These are phyloP conservation scores for Bassia scoparia DNA, from an alignment of 148 eudicot genomes.

Conservation along the genomic window DNA sequence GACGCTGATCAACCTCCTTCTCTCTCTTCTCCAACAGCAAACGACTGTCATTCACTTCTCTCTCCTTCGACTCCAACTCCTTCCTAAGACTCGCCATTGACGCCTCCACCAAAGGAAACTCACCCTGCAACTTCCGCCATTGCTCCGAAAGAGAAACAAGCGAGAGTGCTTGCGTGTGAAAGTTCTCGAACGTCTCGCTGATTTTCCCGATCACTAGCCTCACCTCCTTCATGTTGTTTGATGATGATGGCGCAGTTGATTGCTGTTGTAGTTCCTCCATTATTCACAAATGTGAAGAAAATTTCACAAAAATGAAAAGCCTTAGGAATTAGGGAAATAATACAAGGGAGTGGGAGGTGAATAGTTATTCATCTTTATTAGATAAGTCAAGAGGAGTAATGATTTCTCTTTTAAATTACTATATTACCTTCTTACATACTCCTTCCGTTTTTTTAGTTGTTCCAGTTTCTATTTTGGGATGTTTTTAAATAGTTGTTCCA, in stretches of 20 bases:
- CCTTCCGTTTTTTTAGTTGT: too few relatives aligned
- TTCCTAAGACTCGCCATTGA: conserved; percentile 6
- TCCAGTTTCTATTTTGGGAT: too few relatives aligned
- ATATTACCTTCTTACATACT: too few relatives aligned
- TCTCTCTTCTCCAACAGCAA: not conserved
- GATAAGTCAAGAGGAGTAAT: too few relatives aligned
- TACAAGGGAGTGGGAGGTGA: too few relatives aligned
- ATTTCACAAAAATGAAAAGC: conserved; percentile 4
- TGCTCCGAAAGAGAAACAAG: conserved; percentile 16
- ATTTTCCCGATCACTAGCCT: conserved; percentile 4
- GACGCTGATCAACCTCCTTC: not conserved
- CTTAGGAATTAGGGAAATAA: too few relatives aligned
- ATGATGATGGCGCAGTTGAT: not conserved
- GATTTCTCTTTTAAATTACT: too few relatives aligned
- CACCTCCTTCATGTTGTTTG: not conserved
- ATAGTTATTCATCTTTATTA: too few relatives aligned
- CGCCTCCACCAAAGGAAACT: conserved; percentile 10
- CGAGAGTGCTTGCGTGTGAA: conserved; percentile 12
- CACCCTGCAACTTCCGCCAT: conserved; percentile 13
- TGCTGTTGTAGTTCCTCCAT: not conserved
- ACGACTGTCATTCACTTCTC: conserved; percentile 2
- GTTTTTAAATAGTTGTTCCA: too few relatives aligned
- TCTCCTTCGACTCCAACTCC: conserved; percentile 14
- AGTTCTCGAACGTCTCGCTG: conserved; percentile 15
- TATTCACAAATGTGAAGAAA: not conserved